Base-by-base conservation (phyloP, 192 early-diverging fungal species). In the Coemansia guatemalensis region DNA sequence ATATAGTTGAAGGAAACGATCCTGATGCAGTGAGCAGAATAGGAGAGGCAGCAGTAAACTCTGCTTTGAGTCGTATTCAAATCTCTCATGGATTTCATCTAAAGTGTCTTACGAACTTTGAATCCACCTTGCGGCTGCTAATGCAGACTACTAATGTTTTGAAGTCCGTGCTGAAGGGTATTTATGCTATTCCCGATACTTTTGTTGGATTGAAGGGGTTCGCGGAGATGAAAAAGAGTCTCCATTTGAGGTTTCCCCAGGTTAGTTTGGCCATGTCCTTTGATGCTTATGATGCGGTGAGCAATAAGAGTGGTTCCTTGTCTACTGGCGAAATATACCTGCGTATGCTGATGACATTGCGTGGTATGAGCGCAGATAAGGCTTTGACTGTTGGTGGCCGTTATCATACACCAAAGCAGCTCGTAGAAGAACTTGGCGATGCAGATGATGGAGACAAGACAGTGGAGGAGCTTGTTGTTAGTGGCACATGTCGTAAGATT, bases 281-380 rank as follows among this genome's bases (percentile, higher is more conserved):
- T 78, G 72, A 75, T 5, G 73, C 85, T 4, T 97, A 91, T 54
- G 69, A 68, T 6, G 64, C 68, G 4, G 75, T 94, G 4, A 94
- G 90, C 60, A 81, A 77, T 65, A 99, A 99, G 75, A 87, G 85
- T 7, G 84, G 83, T 18, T 73, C 86, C 3, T 67, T 92, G n/a
- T 83, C 82, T 0, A 82, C 92, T 2, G 78, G 85, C 21, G 94
- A 97, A 53, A 74, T 92, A 3, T 96, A 92, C 77, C 73, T 88
- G 39, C 82, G 88, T 48, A 92, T 97, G 85, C 80, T 99, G 25
- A 87, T 94, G 89, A 86, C 88, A 1, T 72, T 95, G 49, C 84
- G 86, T 48, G 95, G 95, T 22, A 68, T 98, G 21, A 91, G 89
- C 60, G 82, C 74, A 0, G 94, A 98, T 64, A 96, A 95, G 71